A percentile compares a stretch with the other conserved stretches of the same genome.
Evolutionary conservation across 345 rosid species (phyloP).

Genomic region (Eucalyptus urophylla): DNA sequence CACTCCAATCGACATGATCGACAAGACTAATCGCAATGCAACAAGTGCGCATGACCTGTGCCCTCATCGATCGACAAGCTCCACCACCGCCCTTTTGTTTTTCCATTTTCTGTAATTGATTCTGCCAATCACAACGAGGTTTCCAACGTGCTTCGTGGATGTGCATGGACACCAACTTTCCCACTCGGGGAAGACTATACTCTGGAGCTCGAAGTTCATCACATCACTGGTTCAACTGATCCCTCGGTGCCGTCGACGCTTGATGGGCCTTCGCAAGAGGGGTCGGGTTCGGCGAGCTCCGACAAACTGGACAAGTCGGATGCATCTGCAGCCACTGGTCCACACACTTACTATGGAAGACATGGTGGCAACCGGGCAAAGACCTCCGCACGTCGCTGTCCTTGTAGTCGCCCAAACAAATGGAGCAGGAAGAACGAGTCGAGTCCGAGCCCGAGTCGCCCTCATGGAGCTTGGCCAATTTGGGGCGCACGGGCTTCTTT

Average conservation of each 20-base stretch:
- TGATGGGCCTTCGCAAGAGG: not conserved
- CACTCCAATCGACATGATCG: not conserved
- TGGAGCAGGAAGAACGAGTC: not conserved
- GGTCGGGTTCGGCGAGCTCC: not conserved
- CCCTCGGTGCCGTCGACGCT: not conserved
- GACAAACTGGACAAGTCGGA: slow-evolving; percentile 1
- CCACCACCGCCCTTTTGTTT: not conserved
- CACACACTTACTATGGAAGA: not conserved
- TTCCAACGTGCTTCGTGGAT: not conserved
- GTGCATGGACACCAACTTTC: not conserved
- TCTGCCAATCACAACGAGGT: not conserved
- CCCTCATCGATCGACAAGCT: not conserved
- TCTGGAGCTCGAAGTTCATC: not conserved
- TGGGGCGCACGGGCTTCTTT: slow-evolving; percentile 18
- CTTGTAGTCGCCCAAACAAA: not conserved
- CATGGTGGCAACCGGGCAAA: slow-evolving; percentile 1
- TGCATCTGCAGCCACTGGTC: not conserved
- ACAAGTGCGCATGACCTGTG: not conserved
- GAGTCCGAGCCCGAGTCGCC: slow-evolving; percentile 14
- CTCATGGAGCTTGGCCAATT: not conserved
- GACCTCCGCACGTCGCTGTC: not conserved
- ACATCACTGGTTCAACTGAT: not conserved
- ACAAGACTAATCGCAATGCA: not conserved
- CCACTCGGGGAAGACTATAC: not conserved
- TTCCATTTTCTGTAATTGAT: not conserved